A percentile compares a stretch with the other conserved stretches of the same genome.
Evolutionary conservation across 352 stramenopile species (phyloP).

Genomic region (Globisporangium camurandrum): DNA sequence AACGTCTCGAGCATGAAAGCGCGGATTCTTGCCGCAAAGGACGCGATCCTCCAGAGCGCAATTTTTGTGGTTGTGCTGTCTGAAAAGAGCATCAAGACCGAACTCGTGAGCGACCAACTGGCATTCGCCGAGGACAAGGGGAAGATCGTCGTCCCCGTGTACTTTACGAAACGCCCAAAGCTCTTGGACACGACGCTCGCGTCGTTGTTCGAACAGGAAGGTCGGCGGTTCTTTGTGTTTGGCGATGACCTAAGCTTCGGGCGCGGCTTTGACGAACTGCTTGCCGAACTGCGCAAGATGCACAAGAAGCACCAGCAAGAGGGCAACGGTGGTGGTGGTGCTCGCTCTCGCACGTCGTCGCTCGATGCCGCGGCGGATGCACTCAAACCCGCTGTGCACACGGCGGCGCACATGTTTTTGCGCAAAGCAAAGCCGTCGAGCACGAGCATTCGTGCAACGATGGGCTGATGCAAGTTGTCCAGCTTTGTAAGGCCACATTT

Average conservation of each 20-base stretch:
- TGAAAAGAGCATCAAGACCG: constrained; percentile 63
- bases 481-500: too few relatives aligned
- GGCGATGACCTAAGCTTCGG: constrained; percentile 58
- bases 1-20: constrained; percentile 72
- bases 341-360: not conserved
- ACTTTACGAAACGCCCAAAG: constrained; percentile 44
- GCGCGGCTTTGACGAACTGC: constrained; percentile 46
- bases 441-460: constrained; percentile 3
- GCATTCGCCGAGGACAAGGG: constrained; percentile 78
- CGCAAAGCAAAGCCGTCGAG: constrained; percentile 7
- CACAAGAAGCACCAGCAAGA: too few relatives aligned
- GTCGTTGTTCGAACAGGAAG: constrained; percentile 27
- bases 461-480: constrained; percentile 7
- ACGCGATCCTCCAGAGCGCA: constrained; percentile 62
- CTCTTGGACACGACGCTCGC: constrained; percentile 32
- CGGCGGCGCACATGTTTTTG: constrained; percentile 29
- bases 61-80: constrained; percentile 73
- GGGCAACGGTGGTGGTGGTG: too few relatives aligned
- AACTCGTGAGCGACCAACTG: constrained; percentile 79
- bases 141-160: constrained; percentile 67
- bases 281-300: constrained; percentile 30
- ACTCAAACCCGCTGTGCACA: constrained; percentile 25
- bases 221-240: constrained; percentile 41
- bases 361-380: constrained; percentile 17
- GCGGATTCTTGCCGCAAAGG: constrained; percentile 66